Base-by-base conservation (phyloP, 1,139 yeast species). In the Debaryomyces coudertii region DNA sequence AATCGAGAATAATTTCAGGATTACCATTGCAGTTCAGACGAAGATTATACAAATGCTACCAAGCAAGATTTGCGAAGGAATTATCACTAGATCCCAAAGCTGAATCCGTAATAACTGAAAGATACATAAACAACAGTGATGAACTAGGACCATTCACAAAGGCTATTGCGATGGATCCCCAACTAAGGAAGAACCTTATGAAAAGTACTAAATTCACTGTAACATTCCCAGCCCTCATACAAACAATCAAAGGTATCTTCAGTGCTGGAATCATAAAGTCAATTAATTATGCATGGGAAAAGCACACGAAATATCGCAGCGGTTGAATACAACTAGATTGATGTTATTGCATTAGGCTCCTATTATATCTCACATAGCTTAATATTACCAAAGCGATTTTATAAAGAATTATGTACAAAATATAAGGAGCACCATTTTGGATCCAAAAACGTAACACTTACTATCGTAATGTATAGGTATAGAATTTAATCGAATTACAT, bases 201-300 rank as follows among this genome's bases (percentile, higher is more conserved):
- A 62, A 64, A 22, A 68, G 76, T 4, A 74, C 93, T 24, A 74
- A 77, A 52, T 66, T 73, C 28, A 87, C 88, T 0, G 92, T 92
- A 8, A 73, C 79, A 25, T 68, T 74, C 55, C 87, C 95, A 9
- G 87, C 96, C 12, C 59, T 86, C 9, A 65, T 82, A 11, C 99
- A 95, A 65, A 82, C 90, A 25, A 56, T 83, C 16, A 90, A 92
- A 62, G 99, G 99, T 0, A 58, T 93, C 3, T 70, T 88, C 34
- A 90, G 96, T 2, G 97, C 98, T 1, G 99, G 99, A 1, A 47
- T 89, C 1, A 61, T 73, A 25, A 87, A 88, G 61, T 83, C 95
- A 14, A 62, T 82, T 40, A 79, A 76, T 53, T 93, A 93, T 65
- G 93, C 96, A 4, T 67, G 80, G 62, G 97, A 92, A 45, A 93